Conservation (phyloP, 2,329 filamentous ascomycete species). For the Alternaria brassicicola region DNA sequence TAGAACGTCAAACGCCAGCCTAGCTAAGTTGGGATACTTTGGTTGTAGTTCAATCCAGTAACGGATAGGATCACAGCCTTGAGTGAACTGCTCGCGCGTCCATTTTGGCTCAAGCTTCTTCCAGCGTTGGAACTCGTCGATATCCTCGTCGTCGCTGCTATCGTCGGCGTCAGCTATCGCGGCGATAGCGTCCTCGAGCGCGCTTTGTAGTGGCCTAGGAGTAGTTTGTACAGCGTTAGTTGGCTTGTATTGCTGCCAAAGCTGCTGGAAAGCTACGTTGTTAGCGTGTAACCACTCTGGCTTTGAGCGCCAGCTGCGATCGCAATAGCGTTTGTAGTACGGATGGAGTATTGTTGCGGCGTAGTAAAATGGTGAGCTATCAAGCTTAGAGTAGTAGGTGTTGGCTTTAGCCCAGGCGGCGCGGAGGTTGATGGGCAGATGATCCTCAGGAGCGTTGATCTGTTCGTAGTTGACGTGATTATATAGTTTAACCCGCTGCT, state of each 20-base stretch:
- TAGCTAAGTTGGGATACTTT: conserved; percentile 1
- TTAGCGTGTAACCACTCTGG: conserved; percentile 5
- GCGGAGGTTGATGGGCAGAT: conserved; percentile 6
- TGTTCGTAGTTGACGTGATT: background rate
- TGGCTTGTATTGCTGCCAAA: conserved; percentile 5
- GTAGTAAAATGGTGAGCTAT: conserved; percentile 5
- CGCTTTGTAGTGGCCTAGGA: background rate
- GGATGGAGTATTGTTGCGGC: conserved; percentile 7
- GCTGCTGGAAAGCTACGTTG: background rate
- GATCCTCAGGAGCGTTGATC: background rate
- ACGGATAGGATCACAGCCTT: conserved; percentile 2
- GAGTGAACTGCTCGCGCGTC: background rate
- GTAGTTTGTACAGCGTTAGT: background rate
- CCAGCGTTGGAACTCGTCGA: conserved; percentile 6
- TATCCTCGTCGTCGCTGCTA: conserved; percentile 4
- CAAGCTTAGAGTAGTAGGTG: conserved; percentile 7
- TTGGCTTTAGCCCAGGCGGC: conserved; percentile 3
- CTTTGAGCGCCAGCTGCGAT: background rate
- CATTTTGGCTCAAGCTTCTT: conserved; percentile 5
- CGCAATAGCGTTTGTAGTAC: conserved; percentile 6
- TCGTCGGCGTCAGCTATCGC: conserved; percentile 5
- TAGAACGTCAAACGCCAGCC: background rate
- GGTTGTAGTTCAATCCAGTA: background rate
- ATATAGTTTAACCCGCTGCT: conserved; percentile 1
- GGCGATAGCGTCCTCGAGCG: background rate